Evolutionary conservation across 2,329 filamentous ascomycete genomes (phyloP).

Genomic region (Lasiodiplodia hormozganensis): DNA sequence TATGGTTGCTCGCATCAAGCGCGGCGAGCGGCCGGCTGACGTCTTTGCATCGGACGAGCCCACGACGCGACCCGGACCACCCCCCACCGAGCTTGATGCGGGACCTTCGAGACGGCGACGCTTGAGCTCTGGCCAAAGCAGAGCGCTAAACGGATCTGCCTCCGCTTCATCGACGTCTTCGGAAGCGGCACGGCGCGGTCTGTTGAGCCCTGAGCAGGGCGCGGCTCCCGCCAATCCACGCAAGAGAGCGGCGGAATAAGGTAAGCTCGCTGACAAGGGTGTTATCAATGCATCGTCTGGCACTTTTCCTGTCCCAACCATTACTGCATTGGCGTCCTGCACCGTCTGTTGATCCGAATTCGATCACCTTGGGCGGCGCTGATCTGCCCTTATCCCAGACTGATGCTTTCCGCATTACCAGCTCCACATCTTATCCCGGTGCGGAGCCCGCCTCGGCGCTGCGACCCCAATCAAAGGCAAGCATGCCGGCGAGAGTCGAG

Average conservation of each 20-base stretch:
- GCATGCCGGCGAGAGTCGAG: constrained; percentile 8
- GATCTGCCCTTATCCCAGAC: constrained; percentile 25
- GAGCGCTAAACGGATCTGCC: constrained; percentile 11
- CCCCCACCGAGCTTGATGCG: not conserved
- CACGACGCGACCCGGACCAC: constrained; percentile 6
- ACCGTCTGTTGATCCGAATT: constrained; percentile 18
- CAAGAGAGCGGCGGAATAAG: constrained; percentile 17
- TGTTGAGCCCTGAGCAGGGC: constrained; percentile 17
- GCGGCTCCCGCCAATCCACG: constrained; percentile 20
- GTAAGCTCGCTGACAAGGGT: constrained; percentile 22
- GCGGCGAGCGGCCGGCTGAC: constrained; percentile 27
- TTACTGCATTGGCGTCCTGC: constrained; percentile 26
- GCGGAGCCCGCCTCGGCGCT: not conserved
- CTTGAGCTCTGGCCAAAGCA: constrained; percentile 23
- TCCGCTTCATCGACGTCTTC: constrained; percentile 8
- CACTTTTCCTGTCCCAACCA: constrained; percentile 12
- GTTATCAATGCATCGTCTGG: constrained; percentile 13
- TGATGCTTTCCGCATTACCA: constrained; percentile 16
- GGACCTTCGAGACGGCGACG: constrained; percentile 15
- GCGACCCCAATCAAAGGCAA: constrained; percentile 6
- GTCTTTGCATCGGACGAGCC: constrained; percentile 20
- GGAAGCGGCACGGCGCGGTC: constrained; percentile 18
- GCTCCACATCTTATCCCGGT: constrained; percentile 14
- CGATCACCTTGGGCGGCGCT: constrained; percentile 18
- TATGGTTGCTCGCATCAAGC: constrained; percentile 25